Conservation (phyloP, 768 basidiomycete species). For the Mycena latifolia region DNA sequence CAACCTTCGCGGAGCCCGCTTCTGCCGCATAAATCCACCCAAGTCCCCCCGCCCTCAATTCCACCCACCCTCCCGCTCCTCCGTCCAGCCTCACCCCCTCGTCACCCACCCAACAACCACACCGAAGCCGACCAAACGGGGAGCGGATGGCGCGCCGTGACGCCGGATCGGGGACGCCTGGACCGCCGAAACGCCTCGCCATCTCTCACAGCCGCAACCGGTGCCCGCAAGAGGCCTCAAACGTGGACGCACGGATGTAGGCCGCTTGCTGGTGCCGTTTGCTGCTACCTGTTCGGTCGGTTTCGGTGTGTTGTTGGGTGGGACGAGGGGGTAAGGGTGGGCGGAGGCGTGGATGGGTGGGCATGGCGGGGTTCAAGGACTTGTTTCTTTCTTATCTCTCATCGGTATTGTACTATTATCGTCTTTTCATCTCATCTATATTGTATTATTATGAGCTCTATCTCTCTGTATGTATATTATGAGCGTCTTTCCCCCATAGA, state of each 20-base stretch:
- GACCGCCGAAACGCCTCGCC: constrained; percentile 1
- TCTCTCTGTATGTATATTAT: too few relatives aligned
- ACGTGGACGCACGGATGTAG: constrained; percentile 7
- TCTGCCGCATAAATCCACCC: not conserved
- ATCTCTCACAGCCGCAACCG: constrained; percentile 12
- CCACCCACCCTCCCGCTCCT: not conserved
- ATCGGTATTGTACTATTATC: too few relatives aligned
- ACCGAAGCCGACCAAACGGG: not conserved
- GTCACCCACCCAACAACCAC: not conserved
- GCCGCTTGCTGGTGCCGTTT: not conserved
- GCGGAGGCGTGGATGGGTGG: too few relatives aligned
- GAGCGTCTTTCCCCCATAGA: too few relatives aligned
- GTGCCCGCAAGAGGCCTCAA: constrained; percentile 7
- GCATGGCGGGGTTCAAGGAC: too few relatives aligned
- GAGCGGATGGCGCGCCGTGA: constrained; percentile 1
- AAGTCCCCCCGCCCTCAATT: not conserved
- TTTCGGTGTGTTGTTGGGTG: not conserved
- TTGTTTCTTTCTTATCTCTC: too few relatives aligned
- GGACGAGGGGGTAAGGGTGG: too few relatives aligned
- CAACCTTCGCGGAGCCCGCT: too few relatives aligned
- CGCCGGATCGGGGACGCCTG: constrained; percentile 19
- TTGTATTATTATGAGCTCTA: too few relatives aligned
- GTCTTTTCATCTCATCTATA: too few relatives aligned
- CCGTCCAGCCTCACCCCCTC: not conserved
- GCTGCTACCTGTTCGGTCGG: not conserved